These are phyloP conservation scores for Citrus australasica DNA, from an alignment of 345 rosid species.

Conservation along the genomic window DNA sequence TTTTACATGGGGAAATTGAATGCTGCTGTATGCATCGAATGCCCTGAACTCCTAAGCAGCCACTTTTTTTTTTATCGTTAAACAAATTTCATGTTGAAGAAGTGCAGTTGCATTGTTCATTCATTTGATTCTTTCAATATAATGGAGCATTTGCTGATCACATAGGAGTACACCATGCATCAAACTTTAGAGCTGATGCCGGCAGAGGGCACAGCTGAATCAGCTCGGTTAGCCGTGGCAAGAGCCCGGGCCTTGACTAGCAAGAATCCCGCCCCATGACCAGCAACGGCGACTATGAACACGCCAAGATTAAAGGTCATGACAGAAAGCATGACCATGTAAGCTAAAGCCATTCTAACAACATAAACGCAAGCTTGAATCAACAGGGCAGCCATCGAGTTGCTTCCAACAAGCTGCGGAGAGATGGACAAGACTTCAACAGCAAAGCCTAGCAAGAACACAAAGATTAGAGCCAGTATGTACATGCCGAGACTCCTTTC, in stretches of 20 bases:
- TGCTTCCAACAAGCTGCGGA: background rate
- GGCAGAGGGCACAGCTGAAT: background rate
- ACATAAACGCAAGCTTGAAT: constrained; percentile 24
- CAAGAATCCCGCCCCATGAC: constrained; percentile 35
- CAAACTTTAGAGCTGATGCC: constrained; percentile 9
- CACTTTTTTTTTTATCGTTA: background rate
- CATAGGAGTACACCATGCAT: background rate
- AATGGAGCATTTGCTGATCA: background rate
- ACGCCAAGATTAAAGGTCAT: constrained; percentile 47
- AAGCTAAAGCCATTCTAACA: constrained; percentile 29
- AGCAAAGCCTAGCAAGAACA: constrained; percentile 24
- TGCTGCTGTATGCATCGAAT: background rate
- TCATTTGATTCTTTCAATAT: background rate
- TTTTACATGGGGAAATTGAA: background rate
- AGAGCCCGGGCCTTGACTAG: constrained; percentile 28
- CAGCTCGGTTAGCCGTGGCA: constrained; percentile 1
- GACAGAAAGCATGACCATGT: constrained; percentile 49
- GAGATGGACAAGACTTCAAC: constrained; percentile 29
- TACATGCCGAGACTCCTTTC: constrained; percentile 24
- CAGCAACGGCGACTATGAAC: constrained; percentile 36
- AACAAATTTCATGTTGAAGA: background rate
- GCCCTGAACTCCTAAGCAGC: too few relatives aligned
- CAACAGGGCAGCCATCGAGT: background rate
- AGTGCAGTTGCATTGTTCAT: background rate
- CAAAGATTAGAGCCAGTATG: constrained; percentile 23